Evolutionary conservation across 768 basidiomycete genomes (phyloP).

Genomic region (Hygrocybe coccinea): DNA sequence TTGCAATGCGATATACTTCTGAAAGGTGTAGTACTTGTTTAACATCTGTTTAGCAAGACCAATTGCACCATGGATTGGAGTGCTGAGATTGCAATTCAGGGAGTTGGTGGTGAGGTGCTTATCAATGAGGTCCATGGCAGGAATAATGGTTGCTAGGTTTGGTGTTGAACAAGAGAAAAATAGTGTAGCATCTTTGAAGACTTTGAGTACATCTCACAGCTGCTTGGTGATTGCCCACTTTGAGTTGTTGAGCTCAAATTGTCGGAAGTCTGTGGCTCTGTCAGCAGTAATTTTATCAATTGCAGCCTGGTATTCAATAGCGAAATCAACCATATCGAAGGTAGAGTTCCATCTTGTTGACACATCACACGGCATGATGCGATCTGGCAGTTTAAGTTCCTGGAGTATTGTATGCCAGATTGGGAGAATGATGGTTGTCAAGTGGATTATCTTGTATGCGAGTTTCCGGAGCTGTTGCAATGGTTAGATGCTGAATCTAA

Average conservation of each 20-base stretch:
- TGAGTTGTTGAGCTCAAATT: slow-evolving; percentile 13
- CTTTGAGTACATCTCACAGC: slow-evolving; percentile 24
- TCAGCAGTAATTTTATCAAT: slow-evolving; percentile 21
- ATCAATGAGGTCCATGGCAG: slow-evolving; percentile 27
- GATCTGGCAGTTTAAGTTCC: slow-evolving; percentile 2
- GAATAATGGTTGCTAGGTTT: slow-evolving; percentile 25
- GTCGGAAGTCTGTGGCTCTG: slow-evolving; percentile 6
- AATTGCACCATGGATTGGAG: slow-evolving; percentile 21
- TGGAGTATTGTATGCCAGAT: slow-evolving; percentile 21
- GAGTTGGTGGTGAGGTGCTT: slow-evolving; percentile 16
- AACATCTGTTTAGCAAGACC: slow-evolving; percentile 23
- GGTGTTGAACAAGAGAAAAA: slow-evolving; percentile 22
- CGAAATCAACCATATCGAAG: slow-evolving; percentile 31
- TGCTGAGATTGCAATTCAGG: slow-evolving; percentile 8
- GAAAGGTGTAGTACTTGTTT: slow-evolving; percentile 32
- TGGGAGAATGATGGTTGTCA: slow-evolving; percentile 28
- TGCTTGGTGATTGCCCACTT: slow-evolving; percentile 27
- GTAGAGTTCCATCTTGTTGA: slow-evolving; percentile 34
- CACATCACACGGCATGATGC: slow-evolving; percentile 31
- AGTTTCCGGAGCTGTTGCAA: slow-evolving; percentile 19
- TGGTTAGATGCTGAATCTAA: neutral
- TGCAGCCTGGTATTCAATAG: slow-evolving; percentile 22
- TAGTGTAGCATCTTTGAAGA: slow-evolving; percentile 20
- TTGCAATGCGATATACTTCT: slow-evolving; percentile 30
- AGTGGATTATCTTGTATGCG: slow-evolving; percentile 24